phyloP scores from a whole-genome alignment of 2,329 filamentous ascomycete species.

The Colletotrichum sp. region DNA sequence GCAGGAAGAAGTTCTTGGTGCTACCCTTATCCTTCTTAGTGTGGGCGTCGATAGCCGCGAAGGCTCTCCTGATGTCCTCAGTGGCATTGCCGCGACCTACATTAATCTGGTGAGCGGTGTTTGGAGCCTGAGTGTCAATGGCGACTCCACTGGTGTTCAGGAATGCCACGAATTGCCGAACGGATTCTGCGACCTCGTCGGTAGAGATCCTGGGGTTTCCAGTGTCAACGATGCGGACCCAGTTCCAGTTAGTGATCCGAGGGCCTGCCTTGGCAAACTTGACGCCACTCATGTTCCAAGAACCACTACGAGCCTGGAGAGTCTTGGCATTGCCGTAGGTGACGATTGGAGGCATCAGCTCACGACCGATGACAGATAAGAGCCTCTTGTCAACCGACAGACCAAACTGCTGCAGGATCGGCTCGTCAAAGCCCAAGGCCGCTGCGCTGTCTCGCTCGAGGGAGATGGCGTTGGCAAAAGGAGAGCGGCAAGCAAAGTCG shows the following conservation, averaged over 20 bases:
- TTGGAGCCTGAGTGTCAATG: conserved; percentile 29
- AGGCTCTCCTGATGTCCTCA: neutral
- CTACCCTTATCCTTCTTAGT: conserved; percentile 22
- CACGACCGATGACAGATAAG: conserved; percentile 74
- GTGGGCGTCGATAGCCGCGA: neutral
- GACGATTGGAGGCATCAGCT: conserved; percentile 66
- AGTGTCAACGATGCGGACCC: conserved; percentile 42
- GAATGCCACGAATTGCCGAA: conserved; percentile 40
- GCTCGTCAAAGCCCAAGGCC: conserved; percentile 61
- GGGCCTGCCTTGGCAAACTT: conserved; percentile 58
- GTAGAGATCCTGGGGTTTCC: neutral
- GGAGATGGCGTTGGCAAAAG: conserved; percentile 69
- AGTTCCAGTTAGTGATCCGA: conserved; percentile 55
- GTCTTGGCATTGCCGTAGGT: conserved; percentile 51
- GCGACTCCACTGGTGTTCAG: conserved; percentile 42
- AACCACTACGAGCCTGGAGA: conserved; percentile 51
- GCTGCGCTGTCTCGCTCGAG: conserved; percentile 63
- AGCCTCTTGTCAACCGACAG: conserved; percentile 65
- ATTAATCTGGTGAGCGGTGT: neutral
- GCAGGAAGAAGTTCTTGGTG: conserved; percentile 50
- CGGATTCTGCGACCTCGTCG: conserved; percentile 16
- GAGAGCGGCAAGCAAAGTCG: conserved; percentile 70
- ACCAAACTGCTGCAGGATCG: conserved; percentile 56
- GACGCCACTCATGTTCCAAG: conserved; percentile 71
- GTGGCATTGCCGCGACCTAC: neutral